phyloP scores from a whole-genome alignment of 2,329 filamentous ascomycete genomes.

The Xylaria hypoxylon region DNA sequence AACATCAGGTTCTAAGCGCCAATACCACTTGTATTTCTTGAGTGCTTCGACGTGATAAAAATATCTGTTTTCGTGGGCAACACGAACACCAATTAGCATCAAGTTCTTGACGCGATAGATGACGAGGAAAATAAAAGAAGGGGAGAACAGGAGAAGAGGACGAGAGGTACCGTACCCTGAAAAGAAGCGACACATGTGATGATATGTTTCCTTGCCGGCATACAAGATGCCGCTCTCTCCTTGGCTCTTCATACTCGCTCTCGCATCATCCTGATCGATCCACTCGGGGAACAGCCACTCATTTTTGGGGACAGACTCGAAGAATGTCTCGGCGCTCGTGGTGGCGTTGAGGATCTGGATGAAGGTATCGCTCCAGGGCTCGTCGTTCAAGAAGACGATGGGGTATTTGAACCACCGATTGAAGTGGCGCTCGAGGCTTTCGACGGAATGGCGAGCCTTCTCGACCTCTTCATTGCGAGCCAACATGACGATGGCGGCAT shows the following conservation, averaged over 20 bases:
- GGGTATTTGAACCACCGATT: conserved; percentile 62
- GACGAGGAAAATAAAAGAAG: background rate
- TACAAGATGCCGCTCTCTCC: conserved; percentile 54
- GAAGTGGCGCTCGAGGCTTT: conserved; percentile 58
- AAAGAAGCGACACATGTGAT: conserved; percentile 59
- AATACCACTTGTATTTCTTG: conserved; percentile 60
- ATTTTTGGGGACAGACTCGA: conserved; percentile 56
- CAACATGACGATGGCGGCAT: conserved; percentile 60
- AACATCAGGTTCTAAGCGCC: conserved; percentile 59
- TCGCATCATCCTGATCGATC: conserved; percentile 50
- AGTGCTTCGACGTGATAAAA: conserved; percentile 59
- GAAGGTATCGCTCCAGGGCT: conserved; percentile 55
- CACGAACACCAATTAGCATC: conserved; percentile 12
- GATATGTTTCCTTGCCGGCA: conserved; percentile 56
- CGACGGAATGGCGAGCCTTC: conserved; percentile 54
- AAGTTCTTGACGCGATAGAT: background rate
- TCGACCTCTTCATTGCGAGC: conserved; percentile 59
- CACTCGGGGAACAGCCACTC: conserved; percentile 57
- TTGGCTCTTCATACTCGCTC: conserved; percentile 51
- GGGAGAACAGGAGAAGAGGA: background rate
- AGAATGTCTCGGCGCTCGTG: conserved; percentile 53
- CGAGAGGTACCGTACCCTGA: conserved; percentile 54
- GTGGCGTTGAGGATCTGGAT: conserved; percentile 48
- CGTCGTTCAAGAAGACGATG: conserved; percentile 61
- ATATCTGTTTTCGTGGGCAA: conserved; percentile 46